phyloP scores from a whole-genome alignment of 2,329 filamentous ascomycete genomes.

The Apiospora malaysiana region DNA sequence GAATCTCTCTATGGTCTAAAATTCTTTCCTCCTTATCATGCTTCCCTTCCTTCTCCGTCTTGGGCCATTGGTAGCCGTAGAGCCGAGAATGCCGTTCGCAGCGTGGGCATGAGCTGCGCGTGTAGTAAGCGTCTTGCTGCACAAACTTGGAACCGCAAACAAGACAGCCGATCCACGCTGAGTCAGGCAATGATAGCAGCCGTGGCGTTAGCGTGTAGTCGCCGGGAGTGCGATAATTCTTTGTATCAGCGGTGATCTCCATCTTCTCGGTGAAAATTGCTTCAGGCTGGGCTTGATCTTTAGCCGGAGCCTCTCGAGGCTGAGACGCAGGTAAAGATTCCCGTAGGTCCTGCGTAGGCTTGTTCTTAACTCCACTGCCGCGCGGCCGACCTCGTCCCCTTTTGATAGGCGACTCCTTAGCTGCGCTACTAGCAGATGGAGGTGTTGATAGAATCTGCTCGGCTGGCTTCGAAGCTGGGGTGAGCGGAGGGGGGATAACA shows the following conservation, averaged over 20 bases:
- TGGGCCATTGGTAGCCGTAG: constrained; percentile 95
- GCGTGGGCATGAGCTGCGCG: constrained; percentile 82
- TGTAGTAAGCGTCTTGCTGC: constrained; percentile 86
- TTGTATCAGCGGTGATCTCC: not conserved
- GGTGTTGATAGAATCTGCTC: constrained; percentile 22
- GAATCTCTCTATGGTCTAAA: constrained; percentile 84
- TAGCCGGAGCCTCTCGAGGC: too few relatives aligned
- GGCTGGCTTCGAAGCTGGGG: constrained; percentile 22
- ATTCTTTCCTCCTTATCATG: constrained; percentile 74
- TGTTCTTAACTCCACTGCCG: constrained; percentile 19
- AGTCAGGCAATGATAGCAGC: constrained; percentile 75
- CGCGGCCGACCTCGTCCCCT: constrained; percentile 24
- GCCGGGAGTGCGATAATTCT: constrained; percentile 62
- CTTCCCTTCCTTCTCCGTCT: constrained; percentile 82
- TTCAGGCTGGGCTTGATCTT: not conserved
- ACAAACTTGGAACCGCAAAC: constrained; percentile 85
- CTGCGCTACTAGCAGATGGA: not conserved
- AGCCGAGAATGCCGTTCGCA: constrained; percentile 96
- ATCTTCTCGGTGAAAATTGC: not conserved
- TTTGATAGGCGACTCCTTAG: constrained; percentile 13
- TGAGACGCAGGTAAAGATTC: not conserved
- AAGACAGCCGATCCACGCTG: constrained; percentile 87
- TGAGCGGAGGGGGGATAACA: constrained; percentile 26
- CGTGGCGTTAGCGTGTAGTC: constrained; percentile 84
- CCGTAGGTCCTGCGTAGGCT: not conserved